phyloP scores from a whole-genome alignment of 495 filamentous ascomycete genomes.

The Schizothecium vesticola region DNA sequence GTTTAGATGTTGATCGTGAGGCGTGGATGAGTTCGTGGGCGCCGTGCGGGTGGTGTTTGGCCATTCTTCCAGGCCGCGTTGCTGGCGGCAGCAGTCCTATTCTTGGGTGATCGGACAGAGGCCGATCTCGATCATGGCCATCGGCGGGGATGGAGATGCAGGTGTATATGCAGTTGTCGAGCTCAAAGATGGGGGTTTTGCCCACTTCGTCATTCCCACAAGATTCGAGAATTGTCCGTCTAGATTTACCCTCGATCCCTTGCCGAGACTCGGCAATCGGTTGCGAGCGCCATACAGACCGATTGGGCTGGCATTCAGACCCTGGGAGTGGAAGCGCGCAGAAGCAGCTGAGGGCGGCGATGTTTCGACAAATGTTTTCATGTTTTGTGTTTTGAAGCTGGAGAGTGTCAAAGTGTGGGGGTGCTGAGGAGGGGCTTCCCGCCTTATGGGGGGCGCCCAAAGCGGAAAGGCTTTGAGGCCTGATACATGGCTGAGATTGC shows the following conservation, averaged over 20 bases:
- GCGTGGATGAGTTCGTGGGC: slow-evolving; percentile 6
- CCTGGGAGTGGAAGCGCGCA: neutral
- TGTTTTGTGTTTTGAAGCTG: neutral
- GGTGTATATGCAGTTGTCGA: neutral
- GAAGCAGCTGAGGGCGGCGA: neutral
- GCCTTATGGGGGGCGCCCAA: slow-evolving; percentile 17
- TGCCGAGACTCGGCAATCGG: neutral
- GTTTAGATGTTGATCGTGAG: slow-evolving; percentile 16
- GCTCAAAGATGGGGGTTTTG: neutral
- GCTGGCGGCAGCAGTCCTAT: slow-evolving; percentile 11
- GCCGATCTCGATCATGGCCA: slow-evolving; percentile 1
- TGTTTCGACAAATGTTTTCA: slow-evolving; percentile 22
- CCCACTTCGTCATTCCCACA: neutral
- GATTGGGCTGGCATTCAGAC: neutral
- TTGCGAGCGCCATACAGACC: neutral
- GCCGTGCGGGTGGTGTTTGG: slow-evolving; percentile 15
- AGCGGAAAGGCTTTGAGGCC: slow-evolving; percentile 21
- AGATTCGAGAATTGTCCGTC: neutral
- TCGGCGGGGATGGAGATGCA: neutral
- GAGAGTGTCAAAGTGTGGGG: neutral
- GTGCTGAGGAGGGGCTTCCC: slow-evolving; percentile 8
- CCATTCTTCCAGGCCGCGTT: slow-evolving; percentile 19
- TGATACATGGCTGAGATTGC: slow-evolving; percentile 38
- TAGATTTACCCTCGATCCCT: neutral
- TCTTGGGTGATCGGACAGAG: slow-evolving; percentile 10